These are phyloP conservation scores for Gnetum montanum DNA, from an alignment of 75 land plant species.

Conservation along the genomic window DNA sequence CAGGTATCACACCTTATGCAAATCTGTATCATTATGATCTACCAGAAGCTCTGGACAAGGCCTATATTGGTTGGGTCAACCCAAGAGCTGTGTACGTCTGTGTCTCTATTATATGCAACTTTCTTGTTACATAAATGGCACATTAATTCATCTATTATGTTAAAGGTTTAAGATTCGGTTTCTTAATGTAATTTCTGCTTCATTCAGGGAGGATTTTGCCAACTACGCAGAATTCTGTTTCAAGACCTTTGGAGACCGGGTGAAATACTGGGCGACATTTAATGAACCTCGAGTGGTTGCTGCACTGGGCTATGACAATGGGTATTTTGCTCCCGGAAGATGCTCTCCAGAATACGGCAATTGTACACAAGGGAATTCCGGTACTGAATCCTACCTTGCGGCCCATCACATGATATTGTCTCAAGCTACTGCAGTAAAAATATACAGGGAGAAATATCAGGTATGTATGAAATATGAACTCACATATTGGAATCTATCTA, in stretches of 20 bases:
- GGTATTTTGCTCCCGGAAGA: slow-evolving; percentile 25
- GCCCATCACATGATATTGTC: slow-evolving; percentile 32
- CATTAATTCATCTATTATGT: no score
- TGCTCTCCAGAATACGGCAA: slow-evolving; percentile 27
- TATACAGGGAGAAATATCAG: slow-evolving; percentile 31
- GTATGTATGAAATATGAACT: slow-evolving; percentile 1
- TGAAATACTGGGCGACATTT: slow-evolving; percentile 55
- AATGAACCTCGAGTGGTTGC: slow-evolving; percentile 31
- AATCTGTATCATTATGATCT: slow-evolving; percentile 78
- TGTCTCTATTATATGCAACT: no score
- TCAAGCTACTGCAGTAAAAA: slow-evolving; percentile 35
- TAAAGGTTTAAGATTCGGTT: no score
- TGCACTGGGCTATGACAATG: slow-evolving; percentile 17
- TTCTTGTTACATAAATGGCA: no score
- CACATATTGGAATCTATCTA: neutral
- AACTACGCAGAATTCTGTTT: slow-evolving; percentile 49
- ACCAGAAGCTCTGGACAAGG: slow-evolving; percentile 47
- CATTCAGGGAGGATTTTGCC: slow-evolving; percentile 35
- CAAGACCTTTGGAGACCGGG: slow-evolving; percentile 46
- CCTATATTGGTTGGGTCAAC: slow-evolving; percentile 46
- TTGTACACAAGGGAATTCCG: slow-evolving; percentile 27
- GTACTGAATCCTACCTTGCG: slow-evolving; percentile 33
- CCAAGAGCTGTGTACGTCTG: slow-evolving; percentile 56
- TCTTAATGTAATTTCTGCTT: no score
- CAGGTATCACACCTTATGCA: slow-evolving; percentile 82